These are phyloP conservation scores for Carpinus viminea DNA, from an alignment of 306 rosid genomes.

Conservation along the genomic window DNA sequence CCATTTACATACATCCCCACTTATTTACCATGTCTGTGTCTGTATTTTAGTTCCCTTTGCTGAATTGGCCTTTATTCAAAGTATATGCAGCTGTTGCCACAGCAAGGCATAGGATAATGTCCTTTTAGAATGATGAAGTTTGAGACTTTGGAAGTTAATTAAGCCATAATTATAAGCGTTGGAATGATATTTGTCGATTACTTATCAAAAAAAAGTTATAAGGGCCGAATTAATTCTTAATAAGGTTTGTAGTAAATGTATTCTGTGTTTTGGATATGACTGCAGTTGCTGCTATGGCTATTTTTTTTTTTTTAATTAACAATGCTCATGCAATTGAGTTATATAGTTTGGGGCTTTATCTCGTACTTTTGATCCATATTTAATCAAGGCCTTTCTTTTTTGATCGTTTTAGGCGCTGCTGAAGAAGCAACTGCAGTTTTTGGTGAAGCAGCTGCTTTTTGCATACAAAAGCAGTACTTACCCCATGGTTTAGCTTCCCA, in stretches of 20 bases:
- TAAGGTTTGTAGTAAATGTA: not conserved
- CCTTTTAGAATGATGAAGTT: not conserved
- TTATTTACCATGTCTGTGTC: not conserved
- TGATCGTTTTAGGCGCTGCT: slow-evolving; percentile 67
- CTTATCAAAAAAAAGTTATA: not conserved
- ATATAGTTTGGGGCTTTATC: not conserved
- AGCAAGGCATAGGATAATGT: not conserved
- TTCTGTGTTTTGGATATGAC: not conserved
- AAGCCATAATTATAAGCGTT: not conserved
- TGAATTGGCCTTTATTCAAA: not conserved
- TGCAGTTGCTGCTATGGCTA: not conserved
- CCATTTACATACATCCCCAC: not conserved
- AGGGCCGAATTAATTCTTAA: not conserved
- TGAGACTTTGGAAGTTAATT: not conserved
- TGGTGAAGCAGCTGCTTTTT: slow-evolving; percentile 88
- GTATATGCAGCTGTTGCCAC: not conserved
- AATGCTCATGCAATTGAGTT: not conserved
- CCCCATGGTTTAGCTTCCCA: slow-evolving; percentile 50
- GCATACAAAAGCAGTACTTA: slow-evolving; percentile 80
- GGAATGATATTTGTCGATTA: too few species aligned
- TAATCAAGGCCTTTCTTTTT: slow-evolving; percentile 22
- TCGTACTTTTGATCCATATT: not conserved
- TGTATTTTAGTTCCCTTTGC: not conserved
- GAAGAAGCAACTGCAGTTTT: slow-evolving; percentile 90
- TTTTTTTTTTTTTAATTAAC: not conserved